phyloP scores from a whole-genome alignment of 371 early-diverging fungal genomes.

The Rhizomucor pusillus region DNA sequence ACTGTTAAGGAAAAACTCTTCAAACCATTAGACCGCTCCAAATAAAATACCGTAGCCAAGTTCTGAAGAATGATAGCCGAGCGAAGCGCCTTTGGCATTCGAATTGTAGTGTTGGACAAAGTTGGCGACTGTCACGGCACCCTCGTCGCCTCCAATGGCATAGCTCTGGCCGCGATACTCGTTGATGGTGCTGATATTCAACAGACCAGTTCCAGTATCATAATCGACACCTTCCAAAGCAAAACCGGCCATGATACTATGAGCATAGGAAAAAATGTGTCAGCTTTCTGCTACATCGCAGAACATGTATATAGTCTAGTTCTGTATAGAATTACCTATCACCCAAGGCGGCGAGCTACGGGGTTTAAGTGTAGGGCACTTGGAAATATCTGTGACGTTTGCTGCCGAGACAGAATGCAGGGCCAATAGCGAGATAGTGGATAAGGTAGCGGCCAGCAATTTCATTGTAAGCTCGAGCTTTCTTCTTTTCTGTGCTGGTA shows the following conservation, averaged over 20 bases:
- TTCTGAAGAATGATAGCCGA: constrained; percentile 31
- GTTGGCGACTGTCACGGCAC: constrained; percentile 39
- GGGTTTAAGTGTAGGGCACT: too few species aligned
- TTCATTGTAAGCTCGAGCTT: too few species aligned
- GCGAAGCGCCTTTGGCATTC: constrained; percentile 28
- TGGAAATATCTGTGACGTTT: too few species aligned
- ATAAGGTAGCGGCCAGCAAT: too few species aligned
- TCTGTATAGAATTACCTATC: constrained; percentile 47
- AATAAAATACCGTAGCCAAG: constrained; percentile 26
- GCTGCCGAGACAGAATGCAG: too few species aligned
- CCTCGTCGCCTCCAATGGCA: constrained; percentile 40
- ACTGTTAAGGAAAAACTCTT: constrained; percentile 34
- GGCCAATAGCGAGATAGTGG: too few species aligned
- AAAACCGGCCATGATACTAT: constrained; percentile 40
- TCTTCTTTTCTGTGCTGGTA: too few species aligned
- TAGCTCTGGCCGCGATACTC: constrained; percentile 48
- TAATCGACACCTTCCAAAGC: constrained; percentile 23
- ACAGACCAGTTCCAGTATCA: constrained; percentile 7
- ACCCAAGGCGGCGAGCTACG: constrained; percentile 49
- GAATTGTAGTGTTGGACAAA: constrained; percentile 38
- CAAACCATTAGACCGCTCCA: too few species aligned
- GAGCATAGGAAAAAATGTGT: not conserved
- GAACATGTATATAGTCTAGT: not conserved
- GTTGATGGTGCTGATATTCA: constrained; percentile 16
- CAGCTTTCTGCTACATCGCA: not conserved